These are phyloP conservation scores for Termitomyces sp. DNA, from an alignment of 768 basidiomycete species.

Conservation along the genomic window DNA sequence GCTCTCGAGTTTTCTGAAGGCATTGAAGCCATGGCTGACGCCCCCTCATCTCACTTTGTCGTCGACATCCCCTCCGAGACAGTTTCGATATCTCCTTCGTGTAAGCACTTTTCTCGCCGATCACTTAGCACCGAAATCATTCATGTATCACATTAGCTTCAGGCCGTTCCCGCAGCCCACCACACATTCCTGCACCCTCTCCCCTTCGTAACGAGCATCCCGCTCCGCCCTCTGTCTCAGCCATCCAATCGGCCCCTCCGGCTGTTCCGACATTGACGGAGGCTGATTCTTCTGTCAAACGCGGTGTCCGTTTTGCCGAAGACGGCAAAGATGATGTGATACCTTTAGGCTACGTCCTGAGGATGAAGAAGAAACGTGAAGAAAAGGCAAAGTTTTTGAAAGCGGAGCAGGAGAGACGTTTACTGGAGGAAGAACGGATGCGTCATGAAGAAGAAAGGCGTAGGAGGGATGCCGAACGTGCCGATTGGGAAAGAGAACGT, in stretches of 20 bases:
- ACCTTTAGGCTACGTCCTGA: slow-evolving; percentile 66
- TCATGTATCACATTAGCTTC: slow-evolving; percentile 17
- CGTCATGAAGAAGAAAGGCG: slow-evolving; percentile 37
- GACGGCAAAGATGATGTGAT: slow-evolving; percentile 64
- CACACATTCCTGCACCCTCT: slow-evolving; percentile 41
- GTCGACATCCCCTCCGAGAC: slow-evolving; percentile 13
- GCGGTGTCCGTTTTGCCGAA: slow-evolving; percentile 63
- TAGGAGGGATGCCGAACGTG: slow-evolving; percentile 39
- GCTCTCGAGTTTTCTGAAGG: slow-evolving; percentile 66
- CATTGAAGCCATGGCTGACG: slow-evolving; percentile 56
- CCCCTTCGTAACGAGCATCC: slow-evolving; percentile 40
- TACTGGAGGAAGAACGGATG: slow-evolving; percentile 41
- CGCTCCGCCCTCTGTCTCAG: slow-evolving; percentile 6
- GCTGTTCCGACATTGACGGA: slow-evolving; percentile 7
- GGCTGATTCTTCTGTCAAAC: slow-evolving; percentile 29
- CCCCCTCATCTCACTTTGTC: slow-evolving; percentile 16
- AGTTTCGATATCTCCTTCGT: slow-evolving; percentile 8
- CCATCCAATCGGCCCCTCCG: slow-evolving; percentile 7
- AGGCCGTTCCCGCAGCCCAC: slow-evolving; percentile 21
- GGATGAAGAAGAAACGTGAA: slow-evolving; percentile 66
- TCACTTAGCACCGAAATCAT: background rate
- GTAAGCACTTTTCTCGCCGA: slow-evolving; percentile 10
- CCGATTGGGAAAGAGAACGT: slow-evolving; percentile 46
- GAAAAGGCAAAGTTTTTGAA: slow-evolving; percentile 66
- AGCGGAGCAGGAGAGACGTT: slow-evolving; percentile 51